Conservation (phyloP, 208 protist species). For the Entamoeba moshkovskii region DNA sequence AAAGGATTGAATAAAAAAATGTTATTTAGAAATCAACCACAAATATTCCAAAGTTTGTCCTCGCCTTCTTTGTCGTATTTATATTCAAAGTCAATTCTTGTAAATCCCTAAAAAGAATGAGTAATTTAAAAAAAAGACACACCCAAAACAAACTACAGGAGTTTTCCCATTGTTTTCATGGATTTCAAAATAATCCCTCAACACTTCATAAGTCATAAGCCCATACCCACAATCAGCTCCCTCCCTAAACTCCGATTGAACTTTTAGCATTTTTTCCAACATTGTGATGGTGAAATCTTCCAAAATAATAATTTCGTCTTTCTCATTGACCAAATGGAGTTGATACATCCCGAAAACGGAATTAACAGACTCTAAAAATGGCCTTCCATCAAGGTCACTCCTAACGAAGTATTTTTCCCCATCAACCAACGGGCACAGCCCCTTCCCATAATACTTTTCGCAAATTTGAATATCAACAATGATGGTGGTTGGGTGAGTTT, state of each 20-base stretch:
- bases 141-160: not conserved
- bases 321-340: not conserved
- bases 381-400: not conserved
- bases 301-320: not conserved
- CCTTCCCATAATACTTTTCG: not conserved
- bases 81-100: not conserved
- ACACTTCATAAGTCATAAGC: not conserved
- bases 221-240: not conserved
- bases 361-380: not conserved
- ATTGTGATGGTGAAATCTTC: not conserved
- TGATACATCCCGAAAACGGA: not conserved
- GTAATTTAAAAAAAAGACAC: not conserved
- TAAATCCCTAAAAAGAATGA: not conserved
- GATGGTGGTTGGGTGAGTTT: not conserved
- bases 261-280: not conserved
- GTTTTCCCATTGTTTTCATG: not conserved
- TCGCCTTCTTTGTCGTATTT: not conserved
- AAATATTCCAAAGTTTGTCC: not conserved
- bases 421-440: not conserved
- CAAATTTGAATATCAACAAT: not conserved
- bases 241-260: not conserved
- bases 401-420: not conserved
- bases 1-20: no score
- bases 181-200: not conserved
- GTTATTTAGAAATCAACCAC: not conserved